A percentile compares a stretch with the other conserved stretches of the same genome.
phyloP scores from a whole-genome alignment of 2,329 filamentous ascomycete species.

The Microthyrium microscopicum region DNA sequence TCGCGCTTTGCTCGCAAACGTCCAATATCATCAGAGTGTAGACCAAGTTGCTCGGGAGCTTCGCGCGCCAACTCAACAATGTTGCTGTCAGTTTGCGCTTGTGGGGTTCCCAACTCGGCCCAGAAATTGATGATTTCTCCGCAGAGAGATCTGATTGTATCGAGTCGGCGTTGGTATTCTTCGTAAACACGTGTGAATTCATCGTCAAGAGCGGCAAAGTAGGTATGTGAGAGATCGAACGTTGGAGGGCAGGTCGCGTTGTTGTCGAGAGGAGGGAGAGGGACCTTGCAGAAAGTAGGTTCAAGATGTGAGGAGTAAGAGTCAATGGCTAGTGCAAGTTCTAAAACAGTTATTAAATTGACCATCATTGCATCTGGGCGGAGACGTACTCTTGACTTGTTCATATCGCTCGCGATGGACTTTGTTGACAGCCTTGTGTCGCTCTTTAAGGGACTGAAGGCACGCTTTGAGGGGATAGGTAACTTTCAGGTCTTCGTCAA shows the following conservation, averaged over 20 bases:
- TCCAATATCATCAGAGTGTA: slow-evolving; percentile 72
- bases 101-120: slow-evolving; percentile 87
- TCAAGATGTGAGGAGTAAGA: slow-evolving; percentile 96
- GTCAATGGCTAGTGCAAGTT: slow-evolving; percentile 82
- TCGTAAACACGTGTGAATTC: slow-evolving; percentile 95
- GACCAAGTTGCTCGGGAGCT: slow-evolving; percentile 79
- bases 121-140: slow-evolving; percentile 87
- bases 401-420: slow-evolving; percentile 84
- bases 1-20: slow-evolving; percentile 60
- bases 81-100: slow-evolving; percentile 72
- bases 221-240: slow-evolving; percentile 84
- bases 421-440: slow-evolving; percentile 62
- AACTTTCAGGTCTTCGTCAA: slow-evolving; percentile 53
- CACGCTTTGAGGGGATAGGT: slow-evolving; percentile 73
- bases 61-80: slow-evolving; percentile 86
- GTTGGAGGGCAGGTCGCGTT: slow-evolving; percentile 44
- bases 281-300: slow-evolving; percentile 67
- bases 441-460: slow-evolving; percentile 67
- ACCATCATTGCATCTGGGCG: neutral
- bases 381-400: slow-evolving; percentile 70
- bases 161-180: slow-evolving; percentile 76
- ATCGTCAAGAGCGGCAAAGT: slow-evolving; percentile 69
- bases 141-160: slow-evolving; percentile 54
- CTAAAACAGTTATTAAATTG: too few relatives aligned
- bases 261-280: slow-evolving; percentile 65